These are phyloP conservation scores for Colletotrichum costaricense DNA, from an alignment of 2,329 filamentous ascomycete species.

Conservation along the genomic window DNA sequence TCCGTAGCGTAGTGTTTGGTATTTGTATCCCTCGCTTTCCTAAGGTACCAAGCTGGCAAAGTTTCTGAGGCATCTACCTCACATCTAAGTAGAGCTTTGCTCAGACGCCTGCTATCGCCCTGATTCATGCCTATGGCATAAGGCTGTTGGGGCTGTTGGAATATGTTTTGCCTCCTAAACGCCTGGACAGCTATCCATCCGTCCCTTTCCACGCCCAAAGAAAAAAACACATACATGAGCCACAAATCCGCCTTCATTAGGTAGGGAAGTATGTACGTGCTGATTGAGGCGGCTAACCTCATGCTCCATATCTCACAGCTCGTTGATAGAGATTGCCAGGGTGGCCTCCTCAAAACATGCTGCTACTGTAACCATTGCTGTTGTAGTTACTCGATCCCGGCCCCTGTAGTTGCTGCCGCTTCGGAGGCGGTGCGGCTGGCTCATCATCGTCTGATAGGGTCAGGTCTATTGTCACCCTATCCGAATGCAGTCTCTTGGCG, in stretches of 20 bases:
- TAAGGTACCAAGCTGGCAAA: background rate
- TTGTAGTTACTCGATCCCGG: constrained; percentile 18
- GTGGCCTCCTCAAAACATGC: constrained; percentile 3
- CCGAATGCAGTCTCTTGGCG: constrained; percentile 60
- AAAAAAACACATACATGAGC: constrained; percentile 27
- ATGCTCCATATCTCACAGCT: background rate
- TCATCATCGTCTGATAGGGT: constrained; percentile 67
- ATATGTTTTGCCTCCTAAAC: constrained; percentile 30
- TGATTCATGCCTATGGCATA: constrained; percentile 12
- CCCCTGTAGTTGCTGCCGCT: constrained; percentile 54
- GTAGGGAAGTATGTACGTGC: constrained; percentile 26
- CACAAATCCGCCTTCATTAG: constrained; percentile 9
- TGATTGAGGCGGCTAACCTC: background rate
- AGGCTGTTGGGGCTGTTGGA: constrained; percentile 4
- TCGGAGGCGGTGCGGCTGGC: constrained; percentile 59
- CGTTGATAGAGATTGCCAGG: background rate
- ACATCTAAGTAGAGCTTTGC: constrained; percentile 9
- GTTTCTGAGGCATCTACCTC: background rate
- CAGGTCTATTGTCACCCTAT: constrained; percentile 65
- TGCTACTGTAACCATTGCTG: constrained; percentile 23
- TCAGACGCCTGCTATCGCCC: background rate
- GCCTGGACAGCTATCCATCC: constrained; percentile 33
- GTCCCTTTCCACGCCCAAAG: constrained; percentile 26
- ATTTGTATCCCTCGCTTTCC: background rate
- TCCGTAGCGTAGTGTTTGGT: background rate